Evolutionary conservation across 1,139 yeast species (phyloP).

Genomic region (Yamadazyma mexicana): DNA sequence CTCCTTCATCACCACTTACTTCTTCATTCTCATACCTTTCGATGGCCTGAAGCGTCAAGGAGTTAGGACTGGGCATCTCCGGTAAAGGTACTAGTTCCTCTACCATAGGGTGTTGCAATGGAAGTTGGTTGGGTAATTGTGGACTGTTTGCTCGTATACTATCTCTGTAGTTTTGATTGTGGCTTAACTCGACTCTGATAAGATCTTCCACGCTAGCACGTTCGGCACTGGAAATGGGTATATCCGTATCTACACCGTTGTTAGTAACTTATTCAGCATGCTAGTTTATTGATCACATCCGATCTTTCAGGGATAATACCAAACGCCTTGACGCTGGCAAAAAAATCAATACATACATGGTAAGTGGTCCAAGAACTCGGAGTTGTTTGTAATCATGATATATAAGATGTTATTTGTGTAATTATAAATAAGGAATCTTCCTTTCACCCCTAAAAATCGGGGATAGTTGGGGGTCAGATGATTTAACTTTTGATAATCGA

Average conservation of each 20-base stretch:
- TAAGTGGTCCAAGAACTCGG: constrained; percentile 33
- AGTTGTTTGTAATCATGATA: constrained; percentile 27
- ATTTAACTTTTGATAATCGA: neutral
- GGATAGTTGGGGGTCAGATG: no score
- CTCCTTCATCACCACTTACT: constrained; percentile 20
- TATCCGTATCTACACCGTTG: constrained; percentile 22
- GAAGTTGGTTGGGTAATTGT: constrained; percentile 3
- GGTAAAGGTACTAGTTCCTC: constrained; percentile 27
- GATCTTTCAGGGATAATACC: neutral
- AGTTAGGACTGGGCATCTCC: constrained; percentile 10
- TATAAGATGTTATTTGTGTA: neutral
- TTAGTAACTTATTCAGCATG: constrained; percentile 5
- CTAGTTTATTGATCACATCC: neutral
- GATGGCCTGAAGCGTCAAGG: constrained; percentile 25
- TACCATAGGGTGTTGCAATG: constrained; percentile 34
- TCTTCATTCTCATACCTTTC: constrained; percentile 33
- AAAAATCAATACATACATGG: constrained; percentile 20
- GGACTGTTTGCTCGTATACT: neutral
- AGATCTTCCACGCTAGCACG: constrained; percentile 35
- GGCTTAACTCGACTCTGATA: constrained; percentile 27
- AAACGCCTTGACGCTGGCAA: neutral
- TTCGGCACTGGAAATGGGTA: constrained; percentile 31
- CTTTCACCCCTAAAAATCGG: no score
- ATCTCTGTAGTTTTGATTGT: constrained; percentile 9
- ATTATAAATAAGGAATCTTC: no score